phyloP scores from a whole-genome alignment of 345 rosid species.

The Boechera retrofracta region DNA sequence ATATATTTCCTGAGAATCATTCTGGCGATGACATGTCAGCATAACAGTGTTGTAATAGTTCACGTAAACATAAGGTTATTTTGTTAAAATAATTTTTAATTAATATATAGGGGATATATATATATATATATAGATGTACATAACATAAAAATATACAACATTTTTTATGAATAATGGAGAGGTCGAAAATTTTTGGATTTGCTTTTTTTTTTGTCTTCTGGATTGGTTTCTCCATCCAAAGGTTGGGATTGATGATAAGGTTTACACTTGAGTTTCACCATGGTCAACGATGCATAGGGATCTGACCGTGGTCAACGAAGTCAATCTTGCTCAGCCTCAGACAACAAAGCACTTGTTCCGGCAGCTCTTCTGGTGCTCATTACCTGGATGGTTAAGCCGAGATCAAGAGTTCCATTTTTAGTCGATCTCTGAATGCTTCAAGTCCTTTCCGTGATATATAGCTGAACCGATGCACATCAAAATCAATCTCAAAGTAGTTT shows the following conservation, averaged over 20 bases:
- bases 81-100: too few species aligned
- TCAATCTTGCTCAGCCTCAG: slow-evolving; percentile 84
- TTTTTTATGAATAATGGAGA: slow-evolving; percentile 2
- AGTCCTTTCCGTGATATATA: slow-evolving; percentile 92
- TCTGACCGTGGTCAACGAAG: slow-evolving; percentile 73
- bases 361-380: slow-evolving; percentile 74
- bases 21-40: too few species aligned
- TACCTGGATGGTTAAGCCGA: slow-evolving; percentile 94
- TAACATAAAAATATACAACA: slow-evolving; percentile 27
- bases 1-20: too few species aligned
- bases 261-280: slow-evolving; percentile 35
- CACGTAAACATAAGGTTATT: too few species aligned
- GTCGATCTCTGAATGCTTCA: slow-evolving; percentile 82
- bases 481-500: slow-evolving; percentile 91
- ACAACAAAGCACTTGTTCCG: slow-evolving; percentile 83
- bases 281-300: slow-evolving; percentile 57
- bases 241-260: background rate
- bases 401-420: slow-evolving; percentile 77
- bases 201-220: background rate
- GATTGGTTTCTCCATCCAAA: slow-evolving; percentile 32
- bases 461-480: slow-evolving; percentile 92
- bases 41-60: too few species aligned
- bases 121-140: background rate
- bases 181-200: background rate
- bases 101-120: too few species aligned